phyloP scores from a whole-genome alignment of 1,284 basidiomycete species.

The Puccinia hordei region DNA sequence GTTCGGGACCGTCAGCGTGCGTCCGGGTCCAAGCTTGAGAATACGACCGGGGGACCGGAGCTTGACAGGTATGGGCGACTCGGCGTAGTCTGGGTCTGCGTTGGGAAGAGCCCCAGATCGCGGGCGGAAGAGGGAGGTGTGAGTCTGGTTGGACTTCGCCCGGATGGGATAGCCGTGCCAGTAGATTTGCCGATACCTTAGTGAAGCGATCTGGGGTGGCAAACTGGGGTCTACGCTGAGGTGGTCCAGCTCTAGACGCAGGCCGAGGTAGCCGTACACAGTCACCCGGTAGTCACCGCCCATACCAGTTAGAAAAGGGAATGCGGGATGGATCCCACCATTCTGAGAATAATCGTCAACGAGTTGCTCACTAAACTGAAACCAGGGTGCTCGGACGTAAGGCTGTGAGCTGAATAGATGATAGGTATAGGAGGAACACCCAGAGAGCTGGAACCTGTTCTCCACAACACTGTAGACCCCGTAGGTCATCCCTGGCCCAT shows the following conservation, averaged over 20 bases:
- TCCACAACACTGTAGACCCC: slow-evolving; percentile 54
- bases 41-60: slow-evolving; percentile 52
- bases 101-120: slow-evolving; percentile 52
- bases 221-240: not conserved
- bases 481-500: slow-evolving; percentile 57
- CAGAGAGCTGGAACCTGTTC: slow-evolving; percentile 52
- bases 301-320: slow-evolving; percentile 56
- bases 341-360: slow-evolving; percentile 53
- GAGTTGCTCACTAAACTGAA: slow-evolving; percentile 56
- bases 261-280: slow-evolving; percentile 25
- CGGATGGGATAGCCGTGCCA: slow-evolving; percentile 41
- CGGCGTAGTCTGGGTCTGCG: slow-evolving; percentile 18
- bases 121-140: slow-evolving; percentile 55
- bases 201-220: not conserved
- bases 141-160: slow-evolving; percentile 53
- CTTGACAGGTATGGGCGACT: slow-evolving; percentile 39
- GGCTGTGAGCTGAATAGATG: slow-evolving; percentile 53
- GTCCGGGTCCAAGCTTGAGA: slow-evolving; percentile 51
- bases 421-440: slow-evolving; percentile 56
- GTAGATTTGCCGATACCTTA: slow-evolving; percentile 21
- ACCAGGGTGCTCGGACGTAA: slow-evolving; percentile 55
- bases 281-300: slow-evolving; percentile 53
- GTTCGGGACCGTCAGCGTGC: slow-evolving; percentile 15
- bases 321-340: slow-evolving; percentile 55
- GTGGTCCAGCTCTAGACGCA: slow-evolving; percentile 32